Base-by-base conservation (phyloP, 495 filamentous ascomycete genomes). In the Talaromyces nanjingensis region DNA sequence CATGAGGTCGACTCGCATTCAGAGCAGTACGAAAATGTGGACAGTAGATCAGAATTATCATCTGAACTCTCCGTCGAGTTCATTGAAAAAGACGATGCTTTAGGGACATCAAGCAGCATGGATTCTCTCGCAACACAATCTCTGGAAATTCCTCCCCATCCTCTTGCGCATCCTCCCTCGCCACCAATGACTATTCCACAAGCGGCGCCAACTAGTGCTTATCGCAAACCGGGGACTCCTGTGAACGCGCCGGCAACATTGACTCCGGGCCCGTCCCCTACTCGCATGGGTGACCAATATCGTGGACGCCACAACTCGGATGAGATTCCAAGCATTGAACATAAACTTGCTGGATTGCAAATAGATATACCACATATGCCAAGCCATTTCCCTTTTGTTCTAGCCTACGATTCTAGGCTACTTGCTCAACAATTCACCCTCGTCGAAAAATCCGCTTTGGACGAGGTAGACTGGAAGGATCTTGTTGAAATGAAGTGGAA, bases 401-500 rank as follows among this genome's bases (percentile, higher is more conserved):
- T 98, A 18, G 89, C 92, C 0, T 96, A 94, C 66, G 91, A 96
- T 72, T 94, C 93, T 11, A 89, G 92, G 60, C 78, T 90, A 22
- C 81, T 99, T 45, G 94, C 96, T 6, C 90, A 98, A 73, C 96
- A 98, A 73, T 88, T 98, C 68, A 97, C 93, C 0, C 78, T 99
- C 49, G 90, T 99, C 61, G 96, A 99, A 73, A 96, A 96, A 77
- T 93, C 96, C 69, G 96, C 96, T 0, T 76, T 99, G 55, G 92
- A 92, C 67, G 96, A 98, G 69, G 89, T 99, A 60, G 93, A 97
- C 75, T 99, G 96, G 96, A 92, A 89, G 70, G 96, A 99, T 70
- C 80, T 99, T 55, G 92, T 99, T 60, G 91, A 97, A 33, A 89
- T 99, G 83, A 86, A 85, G 63, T 97, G 92, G 92, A 91, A 88